Percentiles rank a stretch among this genome's conserved stretches.
phyloP scores from a whole-genome alignment of 2,329 filamentous ascomycete species.

The Sodiomyces alkalinus region DNA sequence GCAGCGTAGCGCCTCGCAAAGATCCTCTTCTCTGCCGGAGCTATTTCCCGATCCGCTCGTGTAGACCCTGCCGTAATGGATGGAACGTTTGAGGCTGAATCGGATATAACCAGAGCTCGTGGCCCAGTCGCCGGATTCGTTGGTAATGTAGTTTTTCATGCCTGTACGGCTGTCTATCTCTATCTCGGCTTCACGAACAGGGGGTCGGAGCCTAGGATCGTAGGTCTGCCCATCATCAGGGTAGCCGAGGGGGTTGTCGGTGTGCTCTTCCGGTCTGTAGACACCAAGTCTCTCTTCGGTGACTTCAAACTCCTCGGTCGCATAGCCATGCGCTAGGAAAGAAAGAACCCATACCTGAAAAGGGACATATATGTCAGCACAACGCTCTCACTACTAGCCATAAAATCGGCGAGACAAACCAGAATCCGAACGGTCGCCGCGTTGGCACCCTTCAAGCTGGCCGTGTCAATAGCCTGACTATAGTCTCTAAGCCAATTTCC shows the following conservation, averaged over 20 bases:
- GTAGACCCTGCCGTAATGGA: constrained; percentile 66
- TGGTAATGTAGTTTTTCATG: constrained; percentile 99
- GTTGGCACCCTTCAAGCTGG: constrained; percentile 63
- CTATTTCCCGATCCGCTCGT: constrained; percentile 45
- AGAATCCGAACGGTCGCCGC: constrained; percentile 65
- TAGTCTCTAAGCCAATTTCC: constrained; percentile 53
- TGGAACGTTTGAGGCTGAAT: constrained; percentile 57
- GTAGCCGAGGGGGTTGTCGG: constrained; percentile 72
- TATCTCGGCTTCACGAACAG: constrained; percentile 55
- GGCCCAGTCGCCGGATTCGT: constrained; percentile 74
- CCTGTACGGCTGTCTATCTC: constrained; percentile 62
- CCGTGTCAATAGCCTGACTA: constrained; percentile 69
- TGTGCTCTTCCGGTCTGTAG: constrained; percentile 62
- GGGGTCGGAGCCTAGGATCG: constrained; percentile 68
- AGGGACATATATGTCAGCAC: constrained; percentile 4
- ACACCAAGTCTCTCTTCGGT: constrained; percentile 66
- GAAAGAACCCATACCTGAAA: constrained; percentile 58
- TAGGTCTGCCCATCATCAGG: constrained; percentile 79
- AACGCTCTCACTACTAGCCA: too few species aligned
- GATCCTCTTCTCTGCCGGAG: constrained; percentile 55
- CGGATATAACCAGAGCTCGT: constrained; percentile 78
- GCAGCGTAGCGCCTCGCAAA: constrained; percentile 67
- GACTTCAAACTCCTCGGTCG: constrained; percentile 75
- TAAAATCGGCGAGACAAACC: constrained; percentile 23
- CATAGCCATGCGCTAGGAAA: constrained; percentile 70